Percentiles rank a stretch among this genome's conserved stretches.
Evolutionary conservation across 1,139 yeast species (phyloP).

Genomic region (Candida sanyaensis): DNA sequence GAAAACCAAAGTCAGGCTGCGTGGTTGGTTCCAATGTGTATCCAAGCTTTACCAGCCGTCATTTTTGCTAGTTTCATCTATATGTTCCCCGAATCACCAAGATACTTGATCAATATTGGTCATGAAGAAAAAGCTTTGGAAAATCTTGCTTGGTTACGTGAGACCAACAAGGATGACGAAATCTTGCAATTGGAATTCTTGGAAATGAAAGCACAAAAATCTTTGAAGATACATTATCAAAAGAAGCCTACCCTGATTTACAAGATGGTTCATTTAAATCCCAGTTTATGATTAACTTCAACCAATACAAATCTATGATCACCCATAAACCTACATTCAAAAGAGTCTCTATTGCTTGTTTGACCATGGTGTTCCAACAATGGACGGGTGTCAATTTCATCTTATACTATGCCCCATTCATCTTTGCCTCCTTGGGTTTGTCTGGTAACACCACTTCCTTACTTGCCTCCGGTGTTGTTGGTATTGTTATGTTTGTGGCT

Average conservation of each 20-base stretch:
- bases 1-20: constrained; percentile 45
- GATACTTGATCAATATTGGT: constrained; percentile 22
- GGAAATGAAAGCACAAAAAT: constrained; percentile 22
- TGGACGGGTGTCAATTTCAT: constrained; percentile 74
- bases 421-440: constrained; percentile 20
- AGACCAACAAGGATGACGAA: constrained; percentile 14
- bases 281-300: constrained; percentile 12
- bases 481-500: constrained; percentile 39
- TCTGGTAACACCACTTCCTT: constrained; percentile 20
- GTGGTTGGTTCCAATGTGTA: constrained; percentile 28
- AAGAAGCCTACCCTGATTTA: constrained; percentile 12
- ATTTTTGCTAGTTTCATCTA: constrained; percentile 19
- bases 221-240: constrained; percentile 16
- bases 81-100: constrained; percentile 24
- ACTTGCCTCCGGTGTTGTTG: constrained; percentile 52
- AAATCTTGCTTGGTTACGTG: constrained; percentile 24
- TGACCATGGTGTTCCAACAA: constrained; percentile 67
- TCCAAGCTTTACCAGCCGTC: constrained; percentile 27
- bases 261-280: constrained; percentile 16
- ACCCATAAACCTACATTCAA: constrained; percentile 19
- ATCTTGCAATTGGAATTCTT: constrained; percentile 19
- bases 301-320: constrained; percentile 18
- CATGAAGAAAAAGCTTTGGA: constrained; percentile 19
- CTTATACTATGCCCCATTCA: constrained; percentile 59
- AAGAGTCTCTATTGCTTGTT: constrained; percentile 62